phyloP scores from a whole-genome alignment of 1,284 basidiomycete genomes.

The Sporisorium reilianum region DNA sequence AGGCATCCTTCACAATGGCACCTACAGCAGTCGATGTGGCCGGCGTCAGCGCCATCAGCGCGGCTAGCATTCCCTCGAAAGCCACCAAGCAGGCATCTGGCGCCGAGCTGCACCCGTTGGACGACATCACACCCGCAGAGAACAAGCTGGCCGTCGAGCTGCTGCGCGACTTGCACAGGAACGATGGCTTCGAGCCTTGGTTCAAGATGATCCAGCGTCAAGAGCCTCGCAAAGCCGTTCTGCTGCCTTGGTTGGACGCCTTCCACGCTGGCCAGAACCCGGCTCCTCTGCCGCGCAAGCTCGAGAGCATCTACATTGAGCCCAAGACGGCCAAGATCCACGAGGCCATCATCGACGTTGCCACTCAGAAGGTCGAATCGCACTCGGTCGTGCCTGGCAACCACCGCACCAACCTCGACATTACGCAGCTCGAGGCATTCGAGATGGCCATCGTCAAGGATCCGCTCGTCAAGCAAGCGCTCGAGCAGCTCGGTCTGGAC shows the following conservation, averaged over 20 bases:
- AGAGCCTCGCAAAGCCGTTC: constrained; percentile 39
- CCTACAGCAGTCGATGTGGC: constrained; percentile 25
- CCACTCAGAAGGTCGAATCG: constrained; percentile 17
- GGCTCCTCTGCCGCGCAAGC: constrained; percentile 21
- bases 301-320: constrained; percentile 37
- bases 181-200: constrained; percentile 36
- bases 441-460: constrained; percentile 25
- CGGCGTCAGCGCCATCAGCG: constrained; percentile 1
- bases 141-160: constrained; percentile 32
- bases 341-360: constrained; percentile 29
- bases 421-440: constrained; percentile 32
- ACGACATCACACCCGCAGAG: constrained; percentile 31
- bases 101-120: constrained; percentile 32
- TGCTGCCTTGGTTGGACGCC: constrained; percentile 43
- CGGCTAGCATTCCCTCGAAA: not conserved
- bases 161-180: constrained; percentile 14
- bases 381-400: constrained; percentile 21
- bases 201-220: constrained; percentile 44
- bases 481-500: constrained; percentile 45
- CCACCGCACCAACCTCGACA: constrained; percentile 41
- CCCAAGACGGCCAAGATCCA: constrained; percentile 31
- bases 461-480: constrained; percentile 38
- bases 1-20: constrained; percentile 8
- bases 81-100: constrained; percentile 7
- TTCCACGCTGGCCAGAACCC: constrained; percentile 22